Conservation (phyloP, 768 basidiomycete genomes). For the Suillus bovinus region DNA sequence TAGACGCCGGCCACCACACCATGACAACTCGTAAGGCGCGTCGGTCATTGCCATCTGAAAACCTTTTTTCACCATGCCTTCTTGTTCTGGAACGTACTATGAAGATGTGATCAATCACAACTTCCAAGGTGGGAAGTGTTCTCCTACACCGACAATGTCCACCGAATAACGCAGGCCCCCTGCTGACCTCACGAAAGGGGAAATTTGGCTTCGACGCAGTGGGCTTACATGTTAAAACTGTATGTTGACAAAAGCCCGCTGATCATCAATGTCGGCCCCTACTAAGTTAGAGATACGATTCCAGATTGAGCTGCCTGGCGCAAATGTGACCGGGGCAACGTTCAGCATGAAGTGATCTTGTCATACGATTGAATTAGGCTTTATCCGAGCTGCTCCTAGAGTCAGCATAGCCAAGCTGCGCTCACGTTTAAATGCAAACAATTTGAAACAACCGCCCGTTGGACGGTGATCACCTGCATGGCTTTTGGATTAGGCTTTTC, state of each 20-base stretch:
- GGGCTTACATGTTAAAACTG: background rate
- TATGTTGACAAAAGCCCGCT: background rate
- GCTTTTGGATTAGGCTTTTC: conserved; percentile 1
- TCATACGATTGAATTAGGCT: background rate
- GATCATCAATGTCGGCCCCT: background rate
- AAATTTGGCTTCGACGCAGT: background rate
- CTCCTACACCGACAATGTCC: background rate
- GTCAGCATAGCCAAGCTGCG: background rate
- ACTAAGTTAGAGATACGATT: background rate
- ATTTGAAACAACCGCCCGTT: background rate
- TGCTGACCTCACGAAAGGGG: background rate
- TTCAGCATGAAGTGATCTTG: background rate
- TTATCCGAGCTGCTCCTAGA: background rate
- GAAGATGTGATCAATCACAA: background rate
- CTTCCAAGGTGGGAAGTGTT: background rate
- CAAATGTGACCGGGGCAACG: background rate
- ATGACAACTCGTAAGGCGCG: background rate
- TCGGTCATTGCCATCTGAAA: background rate
- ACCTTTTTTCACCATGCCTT: background rate
- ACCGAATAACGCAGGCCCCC: background rate
- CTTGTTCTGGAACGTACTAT: background rate
- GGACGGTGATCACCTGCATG: background rate
- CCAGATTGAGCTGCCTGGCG: background rate
- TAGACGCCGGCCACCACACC: conserved; percentile 8
- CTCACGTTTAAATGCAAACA: background rate